These are phyloP conservation scores for Gnaphalium uliginosum DNA, from an alignment of 129 eudicot species.

Conservation along the genomic window DNA sequence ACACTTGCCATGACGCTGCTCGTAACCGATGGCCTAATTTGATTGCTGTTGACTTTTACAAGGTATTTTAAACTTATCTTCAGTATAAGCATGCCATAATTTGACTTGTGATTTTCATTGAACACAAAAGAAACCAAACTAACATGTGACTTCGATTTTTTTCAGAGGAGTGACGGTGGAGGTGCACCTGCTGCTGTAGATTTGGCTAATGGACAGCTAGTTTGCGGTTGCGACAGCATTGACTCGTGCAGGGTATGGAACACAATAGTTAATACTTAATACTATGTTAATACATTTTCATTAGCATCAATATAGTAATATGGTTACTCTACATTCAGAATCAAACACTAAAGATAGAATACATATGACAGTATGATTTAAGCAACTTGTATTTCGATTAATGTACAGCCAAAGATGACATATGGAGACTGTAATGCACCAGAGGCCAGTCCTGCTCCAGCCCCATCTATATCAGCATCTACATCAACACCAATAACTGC, in stretches of 20 bases:
- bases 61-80: conserved; percentile 46
- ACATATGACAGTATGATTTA: conserved; percentile 2
- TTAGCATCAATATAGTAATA: neutral
- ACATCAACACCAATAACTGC: conserved; percentile 20
- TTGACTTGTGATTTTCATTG: neutral
- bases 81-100: neutral
- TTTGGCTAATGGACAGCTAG: conserved; percentile 66
- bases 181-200: conserved; percentile 91
- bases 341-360: too few relatives aligned
- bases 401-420: conserved; percentile 60
- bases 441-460: conserved; percentile 43
- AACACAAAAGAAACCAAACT: conserved; percentile 5
- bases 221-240: conserved; percentile 68
- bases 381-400: neutral
- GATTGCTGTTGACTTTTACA: conserved; percentile 85
- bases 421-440: conserved; percentile 59
- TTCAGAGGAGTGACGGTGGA: conserved; percentile 89
- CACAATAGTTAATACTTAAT: neutral
- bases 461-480: conserved; percentile 22
- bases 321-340: too few relatives aligned
- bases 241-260: conserved; percentile 66
- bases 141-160: neutral
- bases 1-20: conserved; percentile 65
- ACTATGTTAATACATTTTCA: neutral
- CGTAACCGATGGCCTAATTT: conserved; percentile 88